Conservation (phyloP, 352 stramenopile genomes). For the Aphanomyces stellatus region DNA sequence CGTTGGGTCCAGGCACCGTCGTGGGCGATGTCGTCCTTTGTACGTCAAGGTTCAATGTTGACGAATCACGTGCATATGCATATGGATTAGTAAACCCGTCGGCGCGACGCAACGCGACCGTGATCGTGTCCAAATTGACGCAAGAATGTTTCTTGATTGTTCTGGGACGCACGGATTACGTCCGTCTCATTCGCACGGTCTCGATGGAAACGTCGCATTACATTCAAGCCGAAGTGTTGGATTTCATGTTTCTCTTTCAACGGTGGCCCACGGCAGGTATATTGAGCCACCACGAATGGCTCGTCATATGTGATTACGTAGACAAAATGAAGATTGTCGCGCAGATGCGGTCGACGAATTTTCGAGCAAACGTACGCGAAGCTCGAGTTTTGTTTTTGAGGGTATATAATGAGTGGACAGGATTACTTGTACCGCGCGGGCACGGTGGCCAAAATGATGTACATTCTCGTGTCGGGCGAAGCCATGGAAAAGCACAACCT, state of each 20-base stretch:
- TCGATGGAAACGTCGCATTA: constrained; percentile 77
- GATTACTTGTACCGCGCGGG: constrained; percentile 63
- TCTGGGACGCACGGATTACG: constrained; percentile 63
- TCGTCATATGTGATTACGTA: constrained; percentile 4
- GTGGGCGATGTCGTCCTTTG: constrained; percentile 63
- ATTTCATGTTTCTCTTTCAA: constrained; percentile 64
- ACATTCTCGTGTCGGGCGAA: constrained; percentile 56
- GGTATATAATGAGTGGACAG: constrained; percentile 22
- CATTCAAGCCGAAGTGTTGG: constrained; percentile 64
- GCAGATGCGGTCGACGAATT: constrained; percentile 51
- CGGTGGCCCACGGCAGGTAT: constrained; percentile 60
- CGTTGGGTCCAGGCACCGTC: constrained; percentile 58
- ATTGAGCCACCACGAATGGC: not conserved
- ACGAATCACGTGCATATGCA: too few relatives aligned
- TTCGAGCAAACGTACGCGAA: constrained; percentile 44
- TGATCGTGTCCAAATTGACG: constrained; percentile 55
- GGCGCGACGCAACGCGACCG: constrained; percentile 55
- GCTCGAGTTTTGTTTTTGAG: not conserved
- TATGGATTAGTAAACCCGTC: constrained; percentile 50
- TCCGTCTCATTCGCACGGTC: constrained; percentile 52
- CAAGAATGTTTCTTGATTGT: constrained; percentile 56
- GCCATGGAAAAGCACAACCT: constrained; percentile 61
- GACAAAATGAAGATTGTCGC: constrained; percentile 72
- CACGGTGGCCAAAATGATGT: constrained; percentile 62
- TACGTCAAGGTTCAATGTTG: too few relatives aligned